A percentile compares a stretch with the other conserved stretches of the same genome.
Evolutionary conservation across 495 filamentous ascomycete species (phyloP).

Genomic region (Annulohypoxylon bovei): DNA sequence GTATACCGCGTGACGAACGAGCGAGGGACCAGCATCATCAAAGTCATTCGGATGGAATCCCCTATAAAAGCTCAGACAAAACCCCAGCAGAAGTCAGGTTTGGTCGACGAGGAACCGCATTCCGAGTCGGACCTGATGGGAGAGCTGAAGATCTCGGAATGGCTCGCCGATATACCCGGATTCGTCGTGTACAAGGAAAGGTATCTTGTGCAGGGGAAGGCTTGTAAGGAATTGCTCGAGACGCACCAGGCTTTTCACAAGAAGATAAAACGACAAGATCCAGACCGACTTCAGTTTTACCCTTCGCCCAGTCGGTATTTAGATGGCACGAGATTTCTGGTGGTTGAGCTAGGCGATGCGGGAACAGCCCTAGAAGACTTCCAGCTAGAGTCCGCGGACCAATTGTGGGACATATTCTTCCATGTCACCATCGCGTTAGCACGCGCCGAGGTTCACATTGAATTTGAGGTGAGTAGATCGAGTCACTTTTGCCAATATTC

Average conservation of each 20-base stretch:
- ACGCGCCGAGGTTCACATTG: conserved; percentile 73
- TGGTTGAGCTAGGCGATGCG: conserved; percentile 89
- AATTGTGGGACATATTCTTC: conserved; percentile 89
- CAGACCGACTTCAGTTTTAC: conserved; percentile 71
- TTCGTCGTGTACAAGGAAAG: conserved; percentile 90
- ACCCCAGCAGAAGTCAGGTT: conserved; percentile 55
- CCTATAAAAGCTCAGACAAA: conserved; percentile 59
- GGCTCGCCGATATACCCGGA: conserved; percentile 81
- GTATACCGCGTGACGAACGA: conserved; percentile 69
- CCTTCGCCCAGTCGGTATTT: conserved; percentile 68
- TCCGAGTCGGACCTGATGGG: conserved; percentile 53
- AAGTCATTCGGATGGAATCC: conserved; percentile 60
- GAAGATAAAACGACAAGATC: conserved; percentile 66
- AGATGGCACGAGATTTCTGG: conserved; percentile 77
- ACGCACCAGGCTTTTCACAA: conserved; percentile 72
- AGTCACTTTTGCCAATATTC: conserved; percentile 3
- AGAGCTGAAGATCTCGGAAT: conserved; percentile 80
- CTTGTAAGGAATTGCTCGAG: conserved; percentile 67
- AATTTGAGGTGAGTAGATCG: conserved; percentile 71
- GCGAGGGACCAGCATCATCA: conserved; percentile 61
- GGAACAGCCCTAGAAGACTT: conserved; percentile 79
- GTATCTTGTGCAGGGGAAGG: conserved; percentile 75
- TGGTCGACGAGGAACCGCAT: conserved; percentile 61
- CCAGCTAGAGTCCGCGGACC: conserved; percentile 60
- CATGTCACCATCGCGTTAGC: conserved; percentile 79